Evolutionary conservation across 129 eudicot genomes (phyloP), one percentile per base, ranked within the genome.

Genomic region (Centrapalus pauciflorus): DNA sequence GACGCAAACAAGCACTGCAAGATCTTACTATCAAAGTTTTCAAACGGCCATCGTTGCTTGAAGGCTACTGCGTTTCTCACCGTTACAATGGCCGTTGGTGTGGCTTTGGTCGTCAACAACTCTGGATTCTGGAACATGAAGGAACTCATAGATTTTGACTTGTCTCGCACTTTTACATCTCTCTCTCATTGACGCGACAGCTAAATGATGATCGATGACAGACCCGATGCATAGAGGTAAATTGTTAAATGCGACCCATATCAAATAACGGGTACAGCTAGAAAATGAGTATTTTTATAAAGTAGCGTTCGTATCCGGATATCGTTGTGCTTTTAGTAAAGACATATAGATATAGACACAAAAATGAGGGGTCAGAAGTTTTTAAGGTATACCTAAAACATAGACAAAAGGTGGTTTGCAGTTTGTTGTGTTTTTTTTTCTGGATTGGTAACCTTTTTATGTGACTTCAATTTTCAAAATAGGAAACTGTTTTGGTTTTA

Each of bases 1-100:
- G 83, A 80, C 1, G 75, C 81, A 4, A 57, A 84, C 21, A 80
- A 80, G 79, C 54, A 80, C 65, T 76, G 80, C 80, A 80, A 77
- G 64, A 20, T 56, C 14, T 56, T 84, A 14, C 34, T 69, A 6
- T 60, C 71, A 16, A 78, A 64, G 25, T 54, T 79, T 27, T 79
- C 84, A 3, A 65, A 51, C 4, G 74, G 81, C 33, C 27, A 77
- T 52, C 58, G 77, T 20, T 77, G 82, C 71, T 20, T 64, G 45
- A 82, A 71, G 71, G 67, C 71, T 9, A 65, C 81, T 4, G 54
- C 60, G 16, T 24, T 82, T 11, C 60, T 78, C 25, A 46, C 76
- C 0, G n/a, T 70, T 6, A 75, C 69, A 52, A 57, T 70, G 66
- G 83, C 69, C 5, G 49, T 70, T 23, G 64, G 83, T 29, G 72